phyloP scores from a whole-genome alignment of 2,329 filamentous ascomycete genomes.

The Trichoderma sp. region DNA sequence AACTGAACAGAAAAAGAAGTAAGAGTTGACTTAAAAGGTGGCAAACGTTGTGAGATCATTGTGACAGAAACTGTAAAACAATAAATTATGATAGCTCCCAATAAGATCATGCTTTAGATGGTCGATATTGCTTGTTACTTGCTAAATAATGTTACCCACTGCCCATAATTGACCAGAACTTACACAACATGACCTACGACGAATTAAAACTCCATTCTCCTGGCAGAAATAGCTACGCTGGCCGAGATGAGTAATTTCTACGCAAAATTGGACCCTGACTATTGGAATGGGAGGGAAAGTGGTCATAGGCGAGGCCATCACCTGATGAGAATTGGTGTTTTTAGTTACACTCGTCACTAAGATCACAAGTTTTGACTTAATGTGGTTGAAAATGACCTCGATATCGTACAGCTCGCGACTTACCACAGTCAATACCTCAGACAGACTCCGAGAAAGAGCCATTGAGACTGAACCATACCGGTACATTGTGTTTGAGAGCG shows the following conservation, averaged over 20 bases:
- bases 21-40: not conserved
- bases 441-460: not conserved
- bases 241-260: no score
- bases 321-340: no score
- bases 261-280: no score
- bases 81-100: fast-evolving
- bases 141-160: not conserved
- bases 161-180: not conserved
- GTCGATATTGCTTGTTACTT: not conserved
- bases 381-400: not conserved
- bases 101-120: not conserved
- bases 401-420: not conserved
- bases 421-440: not conserved
- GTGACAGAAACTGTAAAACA: not conserved
- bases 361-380: not conserved
- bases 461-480: not conserved
- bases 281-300: no score
- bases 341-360: not conserved
- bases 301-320: no score
- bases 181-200: not conserved
- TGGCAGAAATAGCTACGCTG: no score
- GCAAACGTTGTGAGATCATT: not conserved
- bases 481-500: not conserved
- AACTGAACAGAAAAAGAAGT: not conserved
- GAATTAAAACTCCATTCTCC: no score